Conservation (phyloP, 176 grass and related monocot genomes). For the Saccharum spontaneum region DNA sequence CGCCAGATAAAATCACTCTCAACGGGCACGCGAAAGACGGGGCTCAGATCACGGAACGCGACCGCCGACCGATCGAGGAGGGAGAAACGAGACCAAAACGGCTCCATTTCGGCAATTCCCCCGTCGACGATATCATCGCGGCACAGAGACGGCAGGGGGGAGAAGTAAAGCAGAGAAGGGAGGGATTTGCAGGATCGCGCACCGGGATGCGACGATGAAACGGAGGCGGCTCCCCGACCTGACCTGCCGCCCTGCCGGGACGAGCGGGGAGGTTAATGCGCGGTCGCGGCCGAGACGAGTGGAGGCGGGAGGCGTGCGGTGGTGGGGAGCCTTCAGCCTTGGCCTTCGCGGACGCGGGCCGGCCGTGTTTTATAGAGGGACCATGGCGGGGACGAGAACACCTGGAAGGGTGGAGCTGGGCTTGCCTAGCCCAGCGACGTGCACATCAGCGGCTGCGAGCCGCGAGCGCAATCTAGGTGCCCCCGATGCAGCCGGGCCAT, state of each 20-base stretch:
- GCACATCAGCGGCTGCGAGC: neutral
- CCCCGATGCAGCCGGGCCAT: neutral
- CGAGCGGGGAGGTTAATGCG: neutral
- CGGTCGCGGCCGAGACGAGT: neutral
- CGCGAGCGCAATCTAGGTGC: too few species aligned
- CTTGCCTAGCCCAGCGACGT: neutral
- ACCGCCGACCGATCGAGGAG: too few species aligned
- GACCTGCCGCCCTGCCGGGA: neutral
- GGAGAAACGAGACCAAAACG: neutral
- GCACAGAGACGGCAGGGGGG: neutral
- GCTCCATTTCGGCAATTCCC: too few species aligned
- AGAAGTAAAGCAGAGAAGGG: neutral
- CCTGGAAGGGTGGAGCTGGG: neutral
- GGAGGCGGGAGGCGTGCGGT: neutral
- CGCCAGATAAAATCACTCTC: neutral
- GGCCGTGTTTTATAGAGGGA: conserved; percentile 21
- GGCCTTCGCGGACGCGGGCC: neutral
- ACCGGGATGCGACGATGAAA: conserved; percentile 5
- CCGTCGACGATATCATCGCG: neutral
- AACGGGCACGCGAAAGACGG: neutral
- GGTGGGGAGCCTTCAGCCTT: neutral
- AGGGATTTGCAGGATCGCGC: neutral
- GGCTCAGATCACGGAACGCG: neutral
- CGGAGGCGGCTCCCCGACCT: neutral
- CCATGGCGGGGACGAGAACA: neutral